Evolutionary conservation across 2,329 filamentous ascomycete genomes (phyloP), one percentile per base, ranked within the genome.

Genomic region (Colletotrichum limetticola): DNA sequence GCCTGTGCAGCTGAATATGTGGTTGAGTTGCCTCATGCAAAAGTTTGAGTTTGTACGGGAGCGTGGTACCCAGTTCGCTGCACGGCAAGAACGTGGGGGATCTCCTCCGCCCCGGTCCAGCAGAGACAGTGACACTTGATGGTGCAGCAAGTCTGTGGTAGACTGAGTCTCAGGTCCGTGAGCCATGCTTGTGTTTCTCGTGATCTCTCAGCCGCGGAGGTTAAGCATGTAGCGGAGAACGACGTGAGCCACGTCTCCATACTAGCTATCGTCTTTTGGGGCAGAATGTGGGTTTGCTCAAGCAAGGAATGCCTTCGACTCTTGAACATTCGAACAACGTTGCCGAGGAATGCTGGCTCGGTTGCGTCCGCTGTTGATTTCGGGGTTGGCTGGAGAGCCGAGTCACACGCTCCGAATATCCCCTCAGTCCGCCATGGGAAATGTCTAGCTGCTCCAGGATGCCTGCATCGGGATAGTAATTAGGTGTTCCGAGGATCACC

Each of bases 21-120:
- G 35, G 42, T 57, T 58, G 64, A 57, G 57, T 58, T 62, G 52
- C 68, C 68, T 68, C 66, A 62, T 68, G 68, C 49, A 32, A 32
- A 22, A 52, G 66, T 46, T 60, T 65, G 60, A 28, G 1, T 19
- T 53, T 63, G 37, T 32, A 58, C 46, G 28, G 32, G 19, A 46
- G 26, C 26, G 42, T 22, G 11, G 59, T n/a, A 11, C 42, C 26
- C 28, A 22, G 22, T 37, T 37, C 57, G 53, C 66, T 26, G 56
- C 58, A n/a, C 22, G 63, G 24, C 32, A 42, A 68, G 58, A 69
- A 24, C 65, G 59, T 59, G 66, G 52, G 66, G 69, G 37, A 59
- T 4, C 12, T 12, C 16, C 30, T 42, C n/a, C 14, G 24, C 32
- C 30, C 19, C 28, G 26, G 53, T 30, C 32, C 12, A 58, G n/a